Base-by-base conservation (phyloP, 352 stramenopile species). In the Pythium phragmitis region DNA sequence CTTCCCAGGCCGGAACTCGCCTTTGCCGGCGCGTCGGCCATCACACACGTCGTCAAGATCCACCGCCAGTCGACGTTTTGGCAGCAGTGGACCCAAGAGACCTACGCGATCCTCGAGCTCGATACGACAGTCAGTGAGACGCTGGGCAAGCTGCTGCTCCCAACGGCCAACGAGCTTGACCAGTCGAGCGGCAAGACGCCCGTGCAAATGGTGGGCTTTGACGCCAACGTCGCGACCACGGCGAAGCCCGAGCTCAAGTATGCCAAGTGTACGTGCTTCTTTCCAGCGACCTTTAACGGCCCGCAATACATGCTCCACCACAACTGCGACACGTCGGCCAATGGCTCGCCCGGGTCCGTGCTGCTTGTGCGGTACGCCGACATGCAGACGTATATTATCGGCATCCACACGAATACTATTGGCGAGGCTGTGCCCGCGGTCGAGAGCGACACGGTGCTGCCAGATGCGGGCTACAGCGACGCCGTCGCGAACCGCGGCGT, bases 21-120 rank as follows among this genome's bases (percentile, higher is more conserved):
- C 14, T 47, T 80, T 30, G 21, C 47, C 8, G 30, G 41, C 0
- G 11, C 52, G 8, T 8, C 43, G 37, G 26, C 50, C 37, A 43
- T 23, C 3, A 70, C 70, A 0, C 60, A 57, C 3, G 65, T 91
- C 5, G 65, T 64, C 57, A 73, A 67, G 50, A 69, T 89, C 28
- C 74, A 91, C 67, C 79, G 76, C 28, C 82, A 91, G 60, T 85
- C 78, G 1, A 75, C 85, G 28, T 91, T 75, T 55, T 91, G 82
- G 82, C 77, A 74, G 36, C 70, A 82, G 21, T 87, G 79, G 77
- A 87, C 68, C 1, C 55, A 70, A 16, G 75, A 88, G 50, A 79
- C 74, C 30, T 92, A 92, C 60, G 80, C 80, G 41, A 64, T 92
- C n/a, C 51, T 90, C 7, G 74, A 89, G 50, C 66, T 92, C 17